These are phyloP conservation scores for Craterostigma plantagineum DNA, from an alignment of 257 asterid genomes.

Conservation along the genomic window DNA sequence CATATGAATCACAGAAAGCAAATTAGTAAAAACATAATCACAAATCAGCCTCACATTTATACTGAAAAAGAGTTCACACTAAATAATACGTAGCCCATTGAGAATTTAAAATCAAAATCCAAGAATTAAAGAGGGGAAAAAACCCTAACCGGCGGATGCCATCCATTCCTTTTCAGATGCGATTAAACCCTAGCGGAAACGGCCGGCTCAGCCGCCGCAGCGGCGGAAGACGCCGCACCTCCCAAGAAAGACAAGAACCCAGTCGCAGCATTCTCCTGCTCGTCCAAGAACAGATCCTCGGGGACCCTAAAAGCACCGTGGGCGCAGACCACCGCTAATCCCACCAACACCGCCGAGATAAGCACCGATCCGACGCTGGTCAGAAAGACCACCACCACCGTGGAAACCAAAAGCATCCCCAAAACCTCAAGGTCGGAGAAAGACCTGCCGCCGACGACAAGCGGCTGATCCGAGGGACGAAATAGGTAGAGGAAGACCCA, in stretches of 20 bases:
- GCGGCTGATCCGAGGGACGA: conserved; percentile 68
- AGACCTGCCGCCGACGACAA: conserved; percentile 51
- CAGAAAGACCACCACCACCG: conserved; percentile 65
- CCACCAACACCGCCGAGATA: conserved; percentile 57
- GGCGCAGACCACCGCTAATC: conserved; percentile 45
- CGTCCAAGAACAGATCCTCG: conserved; percentile 77
- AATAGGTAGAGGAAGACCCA: conserved; percentile 68
- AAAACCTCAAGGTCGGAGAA: conserved; percentile 67
- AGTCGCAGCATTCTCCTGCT: conserved; percentile 46
- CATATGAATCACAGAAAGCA: no score
- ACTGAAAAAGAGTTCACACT: no score
- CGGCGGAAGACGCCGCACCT: conserved; percentile 69
- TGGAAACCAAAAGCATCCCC: conserved; percentile 42
- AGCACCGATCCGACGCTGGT: conserved; percentile 76
- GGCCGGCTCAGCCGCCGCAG: conserved; percentile 45
- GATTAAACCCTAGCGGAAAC: conserved; percentile 37
- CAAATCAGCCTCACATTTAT: no score
- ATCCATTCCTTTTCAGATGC: no score
- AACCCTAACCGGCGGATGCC: no score
- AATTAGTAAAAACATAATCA: no score
- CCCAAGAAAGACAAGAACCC: conserved; percentile 75
- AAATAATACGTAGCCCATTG: no score
- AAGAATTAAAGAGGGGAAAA: no score
- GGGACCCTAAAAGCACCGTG: conserved; percentile 88
- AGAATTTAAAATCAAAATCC: no score